Evolutionary conservation across 805 yeast species (phyloP).

Genomic region (Candida loeiensis): DNA sequence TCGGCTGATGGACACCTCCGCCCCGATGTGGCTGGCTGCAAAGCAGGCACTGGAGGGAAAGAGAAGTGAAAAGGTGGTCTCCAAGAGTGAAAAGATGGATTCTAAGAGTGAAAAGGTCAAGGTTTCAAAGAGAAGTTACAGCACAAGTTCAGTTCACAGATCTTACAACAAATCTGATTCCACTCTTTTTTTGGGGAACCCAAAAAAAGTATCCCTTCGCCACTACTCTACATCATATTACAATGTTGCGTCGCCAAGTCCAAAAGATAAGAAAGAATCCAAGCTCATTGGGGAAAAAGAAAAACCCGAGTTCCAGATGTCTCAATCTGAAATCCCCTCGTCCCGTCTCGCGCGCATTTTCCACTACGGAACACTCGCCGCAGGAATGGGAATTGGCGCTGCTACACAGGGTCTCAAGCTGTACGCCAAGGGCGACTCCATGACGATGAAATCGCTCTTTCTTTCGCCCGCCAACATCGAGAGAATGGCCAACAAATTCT

Average conservation of each 20-base stretch:
- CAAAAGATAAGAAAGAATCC: neutral
- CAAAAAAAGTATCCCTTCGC: slow-evolving; percentile 4
- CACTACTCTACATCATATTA: slow-evolving; percentile 7
- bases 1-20: slow-evolving; percentile 17
- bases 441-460: slow-evolving; percentile 55
- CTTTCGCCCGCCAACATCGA: slow-evolving; percentile 83
- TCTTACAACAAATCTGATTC: neutral
- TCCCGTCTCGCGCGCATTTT: slow-evolving; percentile 83
- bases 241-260: neutral
- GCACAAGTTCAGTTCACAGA: too few relatives aligned
- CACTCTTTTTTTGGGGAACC: neutral
- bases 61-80: too few relatives aligned
- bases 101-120: slow-evolving; percentile 1
- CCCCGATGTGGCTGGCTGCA: slow-evolving; percentile 22
- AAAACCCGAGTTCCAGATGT: slow-evolving; percentile 11
- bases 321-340: slow-evolving; percentile 74
- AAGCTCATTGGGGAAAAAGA: slow-evolving; percentile 5
- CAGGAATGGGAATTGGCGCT: slow-evolving; percentile 83
- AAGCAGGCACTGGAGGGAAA: neutral
- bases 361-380: slow-evolving; percentile 91
- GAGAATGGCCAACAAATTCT: slow-evolving; percentile 78
- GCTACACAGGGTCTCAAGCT: slow-evolving; percentile 74
- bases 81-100: neutral
- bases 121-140: slow-evolving; percentile 1
- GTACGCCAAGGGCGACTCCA: slow-evolving; percentile 46